A percentile compares a stretch with the other conserved stretches of the same genome.
phyloP scores from a whole-genome alignment of 2,329 filamentous ascomycete genomes.

The Penicillium sclerotiorum region DNA sequence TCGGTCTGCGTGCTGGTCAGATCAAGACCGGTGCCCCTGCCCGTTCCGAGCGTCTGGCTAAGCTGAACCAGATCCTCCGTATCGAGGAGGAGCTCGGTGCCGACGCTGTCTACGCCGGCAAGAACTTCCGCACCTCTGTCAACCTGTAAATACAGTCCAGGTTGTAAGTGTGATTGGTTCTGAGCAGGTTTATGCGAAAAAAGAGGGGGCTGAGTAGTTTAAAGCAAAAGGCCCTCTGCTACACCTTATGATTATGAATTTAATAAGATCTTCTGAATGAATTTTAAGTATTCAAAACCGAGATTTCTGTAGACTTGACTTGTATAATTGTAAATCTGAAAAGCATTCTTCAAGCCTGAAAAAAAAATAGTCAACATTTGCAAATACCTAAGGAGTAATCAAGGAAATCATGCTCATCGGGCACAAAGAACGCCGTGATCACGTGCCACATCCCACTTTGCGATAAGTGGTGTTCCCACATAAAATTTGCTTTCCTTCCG shows the following conservation, averaged over 20 bases:
- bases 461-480: constrained; percentile 30
- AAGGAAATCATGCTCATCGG: constrained; percentile 19
- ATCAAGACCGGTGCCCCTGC: constrained; percentile 98
- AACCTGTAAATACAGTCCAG: constrained; percentile 67
- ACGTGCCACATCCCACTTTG: constrained; percentile 26
- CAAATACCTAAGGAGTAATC: not conserved
- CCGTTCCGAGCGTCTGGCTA: constrained; percentile 96
- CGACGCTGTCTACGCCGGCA: constrained; percentile 87
- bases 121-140: constrained; percentile 87
- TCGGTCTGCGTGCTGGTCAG: constrained; percentile 93
- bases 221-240: constrained; percentile 12
- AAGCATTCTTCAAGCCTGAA: too few species aligned
- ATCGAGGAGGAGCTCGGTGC: constrained; percentile 98
- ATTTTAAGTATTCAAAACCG: too few species aligned
- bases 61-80: constrained; percentile 99
- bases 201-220: constrained; percentile 19
- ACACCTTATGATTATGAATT: constrained; percentile 34
- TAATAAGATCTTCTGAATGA: constrained; percentile 29
- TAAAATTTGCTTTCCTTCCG: constrained; percentile 32
- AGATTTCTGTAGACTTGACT: too few species aligned
- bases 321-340: too few species aligned
- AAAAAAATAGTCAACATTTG: too few species aligned
- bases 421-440: constrained; percentile 21
- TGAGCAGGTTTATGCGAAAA: constrained; percentile 11
- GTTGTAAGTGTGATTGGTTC: not conserved